These are phyloP conservation scores for Acorus gramineus DNA, from an alignment of 106 monocot genomes.

Conservation along the genomic window DNA sequence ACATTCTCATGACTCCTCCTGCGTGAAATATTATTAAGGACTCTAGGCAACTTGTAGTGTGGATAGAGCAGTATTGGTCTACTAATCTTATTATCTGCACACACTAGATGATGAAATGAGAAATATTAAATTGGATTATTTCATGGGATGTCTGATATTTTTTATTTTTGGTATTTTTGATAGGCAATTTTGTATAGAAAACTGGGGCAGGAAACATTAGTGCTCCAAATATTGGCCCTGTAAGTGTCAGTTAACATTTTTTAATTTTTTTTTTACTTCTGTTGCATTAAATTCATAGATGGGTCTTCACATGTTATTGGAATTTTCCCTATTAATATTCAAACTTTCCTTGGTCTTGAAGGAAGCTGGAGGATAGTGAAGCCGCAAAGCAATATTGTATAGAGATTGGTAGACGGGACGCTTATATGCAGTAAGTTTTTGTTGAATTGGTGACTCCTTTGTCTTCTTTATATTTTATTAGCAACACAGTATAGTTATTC, in stretches of 20 bases:
- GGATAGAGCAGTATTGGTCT: too few species aligned
- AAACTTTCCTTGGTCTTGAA: slow-evolving; percentile 19
- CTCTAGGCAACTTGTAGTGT: too few species aligned
- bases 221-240: slow-evolving; percentile 89
- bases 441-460: not conserved
- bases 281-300: too few species aligned
- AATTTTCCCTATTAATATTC: too few species aligned
- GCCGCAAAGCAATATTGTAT: slow-evolving; percentile 95
- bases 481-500: too few species aligned
- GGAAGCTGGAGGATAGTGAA: slow-evolving; percentile 93
- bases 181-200: slow-evolving; percentile 95
- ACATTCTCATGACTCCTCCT: too few species aligned
- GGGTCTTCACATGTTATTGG: too few species aligned
- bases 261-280: not conserved
- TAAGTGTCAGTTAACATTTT: slow-evolving; percentile 36
- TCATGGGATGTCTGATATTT: not conserved
- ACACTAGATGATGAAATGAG: too few species aligned
- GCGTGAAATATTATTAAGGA: too few species aligned
- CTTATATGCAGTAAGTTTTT: slow-evolving; percentile 86
- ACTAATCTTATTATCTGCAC: too few species aligned
- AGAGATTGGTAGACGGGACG: slow-evolving; percentile 93
- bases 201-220: slow-evolving; percentile 82
- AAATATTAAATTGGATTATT: too few species aligned
- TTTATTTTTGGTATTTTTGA: not conserved
- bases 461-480: too few species aligned